Evolutionary conservation across 345 rosid genomes (phyloP).

Genomic region (thale cress (Arabidopsis thaliana)): TAIR10.1 NC_003074.8:18988501-18989000

Average conservation of each 20-base stretch:
- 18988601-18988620: constrained; percentile 71
- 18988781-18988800: constrained; percentile 61
- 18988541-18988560: constrained; percentile 86
- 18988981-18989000: constrained; percentile 1
- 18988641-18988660: constrained; percentile 22
- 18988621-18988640: constrained; percentile 50
- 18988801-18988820: constrained; percentile 22
- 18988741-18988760: constrained; percentile 65
- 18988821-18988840: constrained; percentile 2
- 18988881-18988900: constrained; percentile 74
- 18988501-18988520: constrained; percentile 16
- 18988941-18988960: constrained; percentile 35
- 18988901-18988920: constrained; percentile 66
- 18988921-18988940: constrained; percentile 72
- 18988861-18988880: constrained; percentile 73
- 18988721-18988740: constrained; percentile 62
- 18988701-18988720: constrained; percentile 4
- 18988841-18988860: constrained; percentile 19
- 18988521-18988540: constrained; percentile 25
- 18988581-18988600: constrained; percentile 77
- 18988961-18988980: constrained; percentile 1
- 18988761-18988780: constrained; percentile 72
- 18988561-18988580: constrained; percentile 83
- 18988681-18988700: constrained; percentile 29
- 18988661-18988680: constrained; percentile 9